Base-by-base conservation (phyloP, 2,329 filamentous ascomycete species). In the Aspergillus amoenus region DNA sequence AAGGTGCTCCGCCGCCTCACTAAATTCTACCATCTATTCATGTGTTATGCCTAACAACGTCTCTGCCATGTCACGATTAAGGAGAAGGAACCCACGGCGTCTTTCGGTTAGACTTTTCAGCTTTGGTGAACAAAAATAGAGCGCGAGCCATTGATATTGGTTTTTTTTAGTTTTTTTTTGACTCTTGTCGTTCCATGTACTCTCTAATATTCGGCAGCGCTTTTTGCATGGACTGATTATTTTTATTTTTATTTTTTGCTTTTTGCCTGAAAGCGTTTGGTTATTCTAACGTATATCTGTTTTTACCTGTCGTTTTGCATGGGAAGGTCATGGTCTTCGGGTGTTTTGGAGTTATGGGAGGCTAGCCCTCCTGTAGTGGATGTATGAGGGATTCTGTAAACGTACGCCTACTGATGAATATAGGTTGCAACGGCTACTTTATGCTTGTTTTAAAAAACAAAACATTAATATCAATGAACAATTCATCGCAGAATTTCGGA, bases 1-100 rank as follows among this genome's bases (percentile, higher is more conserved):
- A 71, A 47, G 58, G 58, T 32, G 58, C 56, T 12, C 58, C 52
- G 17, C 65, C 63, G 12, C 61, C 65, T 48, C 64, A 61, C 22
- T 70, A 58, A 67, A 41, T 37, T 48, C 53, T 22, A 11, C 11
- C 12, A 46, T 44, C 18, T 37, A 43, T 57, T 42, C 37, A 61
- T 46, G 57, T 60, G 51, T 45, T 51, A 60, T 53, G 59, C 42
- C 42, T 41, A 55, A 45, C 49, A 42, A 50, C 56, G 44, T 39
- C 47, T 47, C 22, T 48, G n/a, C 34, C 44, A 54, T 57, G 32
- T 58, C 32, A 57, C 57, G 41, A 54, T 61, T 53, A 46, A 42
- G 40, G 37, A 22, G 40, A 37, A 55, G n/a, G 41, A 21, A 43
- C 32, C 41, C 43, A 32, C 27, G 57, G 61, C 53, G 56, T 60